Evolutionary conservation across 306 rosid genomes (phyloP).

Genomic region (Fagus sylvatica): DNA sequence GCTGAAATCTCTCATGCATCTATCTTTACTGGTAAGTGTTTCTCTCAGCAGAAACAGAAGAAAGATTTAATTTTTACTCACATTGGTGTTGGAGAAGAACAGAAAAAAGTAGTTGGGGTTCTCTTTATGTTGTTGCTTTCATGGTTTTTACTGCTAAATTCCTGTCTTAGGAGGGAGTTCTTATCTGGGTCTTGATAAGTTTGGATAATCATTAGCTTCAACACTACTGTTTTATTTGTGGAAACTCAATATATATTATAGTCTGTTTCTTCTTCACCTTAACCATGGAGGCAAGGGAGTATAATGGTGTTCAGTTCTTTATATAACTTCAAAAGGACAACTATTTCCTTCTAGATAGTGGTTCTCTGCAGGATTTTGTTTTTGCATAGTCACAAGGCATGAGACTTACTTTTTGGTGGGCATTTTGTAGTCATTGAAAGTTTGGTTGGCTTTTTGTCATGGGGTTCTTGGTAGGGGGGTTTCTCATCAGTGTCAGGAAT

Average conservation of each 20-base stretch:
- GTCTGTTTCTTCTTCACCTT: constrained; percentile 19
- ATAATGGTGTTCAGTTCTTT: neutral
- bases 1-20: constrained; percentile 12
- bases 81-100: constrained; percentile 11
- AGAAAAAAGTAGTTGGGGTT: neutral
- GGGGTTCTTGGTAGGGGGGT: constrained; percentile 37
- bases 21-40: constrained; percentile 32
- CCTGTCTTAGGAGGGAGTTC: constrained; percentile 7
- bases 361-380: constrained; percentile 11
- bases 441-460: constrained; percentile 25
- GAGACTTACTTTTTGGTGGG: neutral
- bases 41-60: constrained; percentile 8
- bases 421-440: neutral
- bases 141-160: neutral
- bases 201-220: neutral
- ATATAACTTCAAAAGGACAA: neutral
- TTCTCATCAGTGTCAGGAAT: constrained; percentile 37
- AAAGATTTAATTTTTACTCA: constrained; percentile 14
- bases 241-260: neutral
- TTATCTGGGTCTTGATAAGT: constrained; percentile 16
- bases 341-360: constrained; percentile 13
- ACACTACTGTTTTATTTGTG: constrained; percentile 5
- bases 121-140: constrained; percentile 1
- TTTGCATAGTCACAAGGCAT: constrained; percentile 21
- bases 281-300: constrained; percentile 20